phyloP scores from a whole-genome alignment of 2,329 filamentous ascomycete species.

The Penicillium hesseltinei region DNA sequence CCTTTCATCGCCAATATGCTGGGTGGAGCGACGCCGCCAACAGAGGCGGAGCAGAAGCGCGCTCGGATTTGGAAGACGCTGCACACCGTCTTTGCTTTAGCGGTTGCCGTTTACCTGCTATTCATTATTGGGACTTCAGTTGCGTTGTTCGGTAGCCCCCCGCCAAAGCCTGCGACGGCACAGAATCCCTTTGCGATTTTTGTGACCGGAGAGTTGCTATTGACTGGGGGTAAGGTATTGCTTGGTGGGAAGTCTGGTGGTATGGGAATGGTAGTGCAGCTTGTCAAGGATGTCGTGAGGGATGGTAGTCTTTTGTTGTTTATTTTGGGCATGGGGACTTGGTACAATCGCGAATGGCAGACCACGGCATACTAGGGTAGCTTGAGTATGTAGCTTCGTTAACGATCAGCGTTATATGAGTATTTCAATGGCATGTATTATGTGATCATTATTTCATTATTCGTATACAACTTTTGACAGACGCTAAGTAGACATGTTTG shows the following conservation, averaged over 20 bases:
- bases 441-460: constrained; percentile 6
- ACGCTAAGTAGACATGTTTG: neutral
- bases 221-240: constrained; percentile 40
- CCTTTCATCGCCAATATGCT: constrained; percentile 42
- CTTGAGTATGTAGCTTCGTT: neutral
- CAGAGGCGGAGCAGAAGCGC: constrained; percentile 36
- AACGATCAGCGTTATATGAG: constrained; percentile 9
- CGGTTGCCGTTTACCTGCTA: constrained; percentile 54
- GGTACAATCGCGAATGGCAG: constrained; percentile 39
- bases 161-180: constrained; percentile 45
- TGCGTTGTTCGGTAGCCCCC: constrained; percentile 38
- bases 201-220: constrained; percentile 46
- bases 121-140: constrained; percentile 38
- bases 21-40: constrained; percentile 38
- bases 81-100: constrained; percentile 58
- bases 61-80: constrained; percentile 54
- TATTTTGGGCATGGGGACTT: constrained; percentile 44
- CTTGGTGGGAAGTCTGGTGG: constrained; percentile 28
- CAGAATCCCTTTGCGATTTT: constrained; percentile 49
- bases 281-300: constrained; percentile 40
- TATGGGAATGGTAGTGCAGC: constrained; percentile 36
- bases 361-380: constrained; percentile 2
- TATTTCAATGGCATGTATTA: neutral
- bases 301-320: constrained; percentile 49
- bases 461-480: neutral